Evolutionary conservation across 495 filamentous ascomycete species (phyloP).

Genomic region (Friedmanniomyces endolithicus): DNA sequence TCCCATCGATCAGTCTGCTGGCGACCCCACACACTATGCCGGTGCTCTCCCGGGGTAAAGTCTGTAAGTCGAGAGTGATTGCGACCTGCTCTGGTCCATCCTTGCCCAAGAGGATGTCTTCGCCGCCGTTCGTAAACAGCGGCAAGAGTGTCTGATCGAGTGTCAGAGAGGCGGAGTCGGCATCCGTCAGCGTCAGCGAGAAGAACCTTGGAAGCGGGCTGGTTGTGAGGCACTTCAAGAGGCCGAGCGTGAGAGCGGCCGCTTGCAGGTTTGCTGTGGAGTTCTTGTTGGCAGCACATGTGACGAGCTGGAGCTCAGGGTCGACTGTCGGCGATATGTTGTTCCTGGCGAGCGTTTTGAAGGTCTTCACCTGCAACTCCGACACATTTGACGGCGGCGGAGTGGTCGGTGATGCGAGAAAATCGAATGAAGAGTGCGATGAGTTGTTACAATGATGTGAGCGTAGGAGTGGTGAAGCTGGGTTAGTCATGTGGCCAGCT

Average conservation of each 20-base stretch:
- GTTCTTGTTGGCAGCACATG: constrained; percentile 62
- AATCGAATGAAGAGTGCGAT: constrained; percentile 33
- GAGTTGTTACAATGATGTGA: constrained; percentile 35
- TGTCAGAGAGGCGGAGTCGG: constrained; percentile 72
- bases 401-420: constrained; percentile 45
- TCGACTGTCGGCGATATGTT: constrained; percentile 63
- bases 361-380: constrained; percentile 74
- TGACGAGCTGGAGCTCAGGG: constrained; percentile 55
- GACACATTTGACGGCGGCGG: constrained; percentile 63
- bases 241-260: constrained; percentile 36
- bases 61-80: constrained; percentile 74
- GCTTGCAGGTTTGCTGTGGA: constrained; percentile 23
- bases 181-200: constrained; percentile 70
- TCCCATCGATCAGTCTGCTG: constrained; percentile 43
- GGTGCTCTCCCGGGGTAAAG: constrained; percentile 74
- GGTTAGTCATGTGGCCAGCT: constrained; percentile 44
- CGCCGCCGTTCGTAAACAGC: constrained; percentile 39
- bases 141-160: constrained; percentile 61
- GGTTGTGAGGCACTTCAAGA: constrained; percentile 56
- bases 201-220: constrained; percentile 59
- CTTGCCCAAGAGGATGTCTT: constrained; percentile 60
- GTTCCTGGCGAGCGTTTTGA: constrained; percentile 58
- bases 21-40: constrained; percentile 66
- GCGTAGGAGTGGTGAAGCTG: constrained; percentile 1
- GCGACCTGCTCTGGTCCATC: constrained; percentile 73